Base-by-base conservation (phyloP, 768 basidiomycete species). In the Lactifluus pinguis region DNA sequence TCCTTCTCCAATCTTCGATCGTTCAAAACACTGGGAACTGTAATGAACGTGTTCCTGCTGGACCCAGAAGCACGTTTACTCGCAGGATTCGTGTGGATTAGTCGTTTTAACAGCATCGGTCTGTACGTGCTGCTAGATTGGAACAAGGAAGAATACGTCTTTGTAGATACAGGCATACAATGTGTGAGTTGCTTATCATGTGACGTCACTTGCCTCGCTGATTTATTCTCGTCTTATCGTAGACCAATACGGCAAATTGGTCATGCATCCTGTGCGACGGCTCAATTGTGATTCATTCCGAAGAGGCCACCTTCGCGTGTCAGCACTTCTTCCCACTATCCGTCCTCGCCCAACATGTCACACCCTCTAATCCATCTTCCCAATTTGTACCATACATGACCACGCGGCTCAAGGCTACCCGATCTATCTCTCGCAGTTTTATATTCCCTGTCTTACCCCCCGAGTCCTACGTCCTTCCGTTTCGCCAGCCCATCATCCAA, bases 1-100 rank as follows among this genome's bases (percentile, higher is more conserved):
- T 58, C 73, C 1, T 87, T 87, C 66, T 79, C 78, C 10, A 78
- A 76, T 51, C 77, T 87, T 17, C 80, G 83, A 17, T 76, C 78
- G 11, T 88, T 87, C 66, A 79, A 79, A 63, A 86, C 83, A 0
- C 76, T 77, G 0, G 86, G 86, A 4, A 80, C 84, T 13, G 86
- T 88, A 13, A 87, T 88, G 85, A 87, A 87, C 65, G 82, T 89
- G 29, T 89, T 88, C 68, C 75, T 89, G 25, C 77, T 89, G 32
- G 86, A 88, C 66, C 85, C 86, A 0, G 75, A 79, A 4, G 76
- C 77, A 49, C 74, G 83, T 44, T 71, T 88, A n/a, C 68, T 87
- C 47, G 83, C 83, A 10, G 86, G 84, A 4, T 88, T 87, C 62
- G 80, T 88, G n/a, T 87, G 83, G 82, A 76, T 84, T 5, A 74